phyloP scores from a whole-genome alignment of 2,329 filamentous ascomycete genomes.

The Colletotrichum ledebouriae region DNA sequence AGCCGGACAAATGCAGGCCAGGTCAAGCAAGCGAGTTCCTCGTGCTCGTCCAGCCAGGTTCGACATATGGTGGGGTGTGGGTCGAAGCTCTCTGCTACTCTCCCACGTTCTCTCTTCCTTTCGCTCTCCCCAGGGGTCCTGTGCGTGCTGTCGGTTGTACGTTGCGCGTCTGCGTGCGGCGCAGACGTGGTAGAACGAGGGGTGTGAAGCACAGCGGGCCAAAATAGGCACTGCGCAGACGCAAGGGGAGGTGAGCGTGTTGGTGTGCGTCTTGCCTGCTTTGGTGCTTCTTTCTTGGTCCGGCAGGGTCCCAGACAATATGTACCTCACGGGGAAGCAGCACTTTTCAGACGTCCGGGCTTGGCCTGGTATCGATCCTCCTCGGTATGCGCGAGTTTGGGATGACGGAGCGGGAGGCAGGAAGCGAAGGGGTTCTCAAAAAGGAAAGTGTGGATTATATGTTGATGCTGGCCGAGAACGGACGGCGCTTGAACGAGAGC shows the following conservation, averaged over 20 bases:
- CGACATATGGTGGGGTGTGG: background rate
- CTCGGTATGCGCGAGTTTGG: constrained; percentile 18
- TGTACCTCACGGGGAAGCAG: constrained; percentile 40
- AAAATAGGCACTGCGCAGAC: background rate
- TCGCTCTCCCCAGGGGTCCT: constrained; percentile 5
- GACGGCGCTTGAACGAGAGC: background rate
- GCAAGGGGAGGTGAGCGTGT: constrained; percentile 6
- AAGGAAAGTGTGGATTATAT: constrained; percentile 1
- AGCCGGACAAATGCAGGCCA: constrained; percentile 12
- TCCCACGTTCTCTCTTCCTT: background rate
- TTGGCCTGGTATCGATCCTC: background rate
- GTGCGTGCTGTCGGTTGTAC: constrained; percentile 18
- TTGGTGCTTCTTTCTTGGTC: constrained; percentile 3
- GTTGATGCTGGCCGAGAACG: constrained; percentile 5
- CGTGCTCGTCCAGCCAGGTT: constrained; percentile 2
- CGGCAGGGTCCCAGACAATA: constrained; percentile 40
- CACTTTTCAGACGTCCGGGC: constrained; percentile 15
- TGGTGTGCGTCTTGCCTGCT: constrained; percentile 29
- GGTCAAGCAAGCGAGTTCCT: constrained; percentile 12
- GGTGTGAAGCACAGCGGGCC: background rate
- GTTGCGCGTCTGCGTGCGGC: constrained; percentile 11
- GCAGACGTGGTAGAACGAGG: background rate
- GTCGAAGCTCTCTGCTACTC: background rate
- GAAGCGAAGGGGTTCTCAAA: background rate
- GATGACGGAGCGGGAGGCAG: constrained; percentile 1